Conservation (phyloP, 306 rosid genomes). For the Sicyos baderoa region DNA sequence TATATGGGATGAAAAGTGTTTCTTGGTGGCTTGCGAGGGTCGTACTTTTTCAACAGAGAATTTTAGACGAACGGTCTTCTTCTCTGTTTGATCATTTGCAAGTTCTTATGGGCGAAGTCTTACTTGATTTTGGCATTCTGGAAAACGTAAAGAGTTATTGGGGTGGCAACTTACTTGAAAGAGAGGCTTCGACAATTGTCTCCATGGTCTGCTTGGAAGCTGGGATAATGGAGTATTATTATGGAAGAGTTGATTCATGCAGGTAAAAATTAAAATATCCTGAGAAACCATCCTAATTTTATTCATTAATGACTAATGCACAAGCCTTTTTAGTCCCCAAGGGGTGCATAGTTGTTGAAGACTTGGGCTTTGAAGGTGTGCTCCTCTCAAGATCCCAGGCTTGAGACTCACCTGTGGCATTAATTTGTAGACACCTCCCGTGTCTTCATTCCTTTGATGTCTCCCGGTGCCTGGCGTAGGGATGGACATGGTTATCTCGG, state of each 20-base stretch:
- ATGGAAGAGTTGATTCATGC: slow-evolving; percentile 85
- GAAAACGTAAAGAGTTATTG: slow-evolving; percentile 55
- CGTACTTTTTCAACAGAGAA: slow-evolving; percentile 63
- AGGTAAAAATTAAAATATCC: slow-evolving; percentile 32
- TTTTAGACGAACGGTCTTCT: slow-evolving; percentile 75
- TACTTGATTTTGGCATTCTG: slow-evolving; percentile 41
- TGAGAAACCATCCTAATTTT: slow-evolving; percentile 4
- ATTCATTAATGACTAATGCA: slow-evolving; percentile 9
- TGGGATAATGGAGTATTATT: slow-evolving; percentile 69
- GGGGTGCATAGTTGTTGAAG: too few relatives aligned
- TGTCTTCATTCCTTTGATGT: too few relatives aligned
- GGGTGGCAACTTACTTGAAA: slow-evolving; percentile 36
- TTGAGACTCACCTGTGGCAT: too few relatives aligned
- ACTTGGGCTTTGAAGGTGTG: too few relatives aligned
- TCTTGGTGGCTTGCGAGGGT: slow-evolving; percentile 85
- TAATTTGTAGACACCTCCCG: too few relatives aligned
- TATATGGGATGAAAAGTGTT: slow-evolving; percentile 44
- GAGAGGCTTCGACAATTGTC: slow-evolving; percentile 48
- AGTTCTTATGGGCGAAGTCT: slow-evolving; percentile 41
- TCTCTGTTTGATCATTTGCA: slow-evolving; percentile 69
- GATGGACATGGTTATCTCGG: too few relatives aligned
- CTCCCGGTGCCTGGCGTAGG: too few relatives aligned
- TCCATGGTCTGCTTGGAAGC: slow-evolving; percentile 72
- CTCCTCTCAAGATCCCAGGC: too few relatives aligned
- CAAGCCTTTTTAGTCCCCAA: too few relatives aligned